Evolutionary conservation across 2,329 filamentous ascomycete genomes (phyloP), one percentile per base, ranked within the genome.

Genomic region (Phoma herbarum): DNA sequence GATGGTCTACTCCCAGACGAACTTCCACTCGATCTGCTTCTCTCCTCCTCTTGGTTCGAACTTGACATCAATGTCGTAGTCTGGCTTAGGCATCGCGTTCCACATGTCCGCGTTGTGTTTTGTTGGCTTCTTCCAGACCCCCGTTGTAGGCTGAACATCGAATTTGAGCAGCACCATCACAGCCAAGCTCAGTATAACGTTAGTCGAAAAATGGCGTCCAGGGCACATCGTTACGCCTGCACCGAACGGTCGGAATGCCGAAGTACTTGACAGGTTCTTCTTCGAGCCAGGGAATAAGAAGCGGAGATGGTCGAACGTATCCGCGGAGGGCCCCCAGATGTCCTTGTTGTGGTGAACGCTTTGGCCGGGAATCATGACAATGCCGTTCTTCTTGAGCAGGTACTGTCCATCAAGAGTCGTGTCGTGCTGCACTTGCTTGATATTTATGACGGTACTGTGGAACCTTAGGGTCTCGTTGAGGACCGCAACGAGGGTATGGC

Each of bases 391-490:
- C 58, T 76, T 76, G 7, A 80, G 69, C 2, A 78, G 63, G 46
- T 73, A 79, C 33, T 68, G 55, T 12, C 67, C 57, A 10, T 60
- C 57, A 1, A 80, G 66, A 3, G 72, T 52, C 1, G 69, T 73
- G 46, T 80, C 77, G 29, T 78, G 61, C 47, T 73, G 69, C 3
- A 79, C 77, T 42, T 74, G 57, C 16, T 79, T 74, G 43, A 70
- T 64, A 39, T 77, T 79, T 33, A 75, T 73, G 3, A 77, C 77
- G 26, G 77, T 77, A 23, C 74, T 75, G 43, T 74, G 68, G 46
- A 72, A 70, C 3, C 81, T 77, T 9, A 82, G 71, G 2, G 74
- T 74, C 60, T 83, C 81, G 47, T 82, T 75, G 39, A 78, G 76
- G 2, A 75, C 73, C 7, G 80, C 80, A 3, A 76, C 57, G 4